Percentiles rank a stretch among this genome's conserved stretches.
Conservation (phyloP, 148 eudicot species). For the Persicaria maculosa region DNA sequence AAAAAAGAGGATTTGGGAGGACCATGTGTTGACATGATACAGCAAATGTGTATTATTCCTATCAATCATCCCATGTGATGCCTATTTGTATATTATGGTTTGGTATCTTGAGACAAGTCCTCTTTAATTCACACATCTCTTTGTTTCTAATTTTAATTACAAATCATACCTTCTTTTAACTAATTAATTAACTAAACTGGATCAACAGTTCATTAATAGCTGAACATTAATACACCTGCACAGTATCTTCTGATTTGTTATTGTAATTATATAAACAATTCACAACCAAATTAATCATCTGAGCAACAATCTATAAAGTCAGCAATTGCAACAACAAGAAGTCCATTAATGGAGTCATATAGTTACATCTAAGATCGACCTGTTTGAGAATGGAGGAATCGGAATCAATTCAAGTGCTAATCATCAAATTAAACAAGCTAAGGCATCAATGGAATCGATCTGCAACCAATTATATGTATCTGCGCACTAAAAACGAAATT, state of each 20-base stretch:
- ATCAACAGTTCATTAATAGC: too few species aligned
- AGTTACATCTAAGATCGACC: neutral
- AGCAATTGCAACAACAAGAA: neutral
- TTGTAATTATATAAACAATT: too few species aligned
- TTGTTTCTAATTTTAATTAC: neutral
- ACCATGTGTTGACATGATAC: neutral
- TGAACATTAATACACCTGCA: too few species aligned
- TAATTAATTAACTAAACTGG: too few species aligned
- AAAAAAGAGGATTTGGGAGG: constrained; percentile 1
- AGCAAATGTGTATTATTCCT: constrained; percentile 1
- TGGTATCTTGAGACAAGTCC: constrained; percentile 11
- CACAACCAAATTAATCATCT: neutral
- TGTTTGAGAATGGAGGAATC: neutral
- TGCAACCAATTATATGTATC: neutral
- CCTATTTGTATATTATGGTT: constrained; percentile 5
- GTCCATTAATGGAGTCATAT: too few species aligned
- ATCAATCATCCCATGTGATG: neutral
- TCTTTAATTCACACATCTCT: neutral
- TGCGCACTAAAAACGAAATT: neutral
- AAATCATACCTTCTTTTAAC: neutral
- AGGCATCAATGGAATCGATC: neutral
- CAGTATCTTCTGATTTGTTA: too few species aligned
- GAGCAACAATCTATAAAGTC: neutral
- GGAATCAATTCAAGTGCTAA: neutral
- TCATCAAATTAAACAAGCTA: neutral